Percentiles rank a stretch among this genome's conserved stretches.
Conservation (phyloP, 2,329 filamentous ascomycete species). For the Calonectria hawksworthii region DNA sequence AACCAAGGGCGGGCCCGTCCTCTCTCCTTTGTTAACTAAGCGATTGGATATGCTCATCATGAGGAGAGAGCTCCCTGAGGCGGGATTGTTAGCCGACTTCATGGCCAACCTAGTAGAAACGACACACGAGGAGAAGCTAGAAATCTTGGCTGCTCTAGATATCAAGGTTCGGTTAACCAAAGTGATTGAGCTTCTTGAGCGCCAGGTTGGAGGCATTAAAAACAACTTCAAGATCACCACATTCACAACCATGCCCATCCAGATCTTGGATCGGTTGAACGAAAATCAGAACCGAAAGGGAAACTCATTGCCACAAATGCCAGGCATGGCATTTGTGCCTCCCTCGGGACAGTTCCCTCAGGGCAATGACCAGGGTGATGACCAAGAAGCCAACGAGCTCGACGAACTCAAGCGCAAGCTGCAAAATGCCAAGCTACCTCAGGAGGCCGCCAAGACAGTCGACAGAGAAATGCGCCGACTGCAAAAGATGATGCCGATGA, state of each 20-base stretch:
- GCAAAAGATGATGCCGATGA: conserved; percentile 95
- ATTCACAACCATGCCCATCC: conserved; percentile 76
- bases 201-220: conserved; percentile 87
- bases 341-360: conserved; percentile 55
- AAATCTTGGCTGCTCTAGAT: conserved; percentile 85
- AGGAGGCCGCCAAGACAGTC: conserved; percentile 91
- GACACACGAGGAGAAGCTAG: conserved; percentile 90
- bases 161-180: conserved; percentile 83
- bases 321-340: conserved; percentile 54
- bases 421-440: conserved; percentile 82
- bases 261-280: conserved; percentile 69
- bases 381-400: conserved; percentile 89
- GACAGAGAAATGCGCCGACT: conserved; percentile 89
- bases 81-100: conserved; percentile 91
- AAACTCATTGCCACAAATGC: conserved; percentile 55
- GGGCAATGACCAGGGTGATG: conserved; percentile 69
- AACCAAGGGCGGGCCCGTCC: conserved; percentile 70
- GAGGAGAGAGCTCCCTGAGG: conserved; percentile 84
- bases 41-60: conserved; percentile 90
- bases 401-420: conserved; percentile 93
- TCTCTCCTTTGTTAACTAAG: conserved; percentile 88
- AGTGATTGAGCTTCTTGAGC: conserved; percentile 86
- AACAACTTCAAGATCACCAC: conserved; percentile 89
- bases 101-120: conserved; percentile 95
- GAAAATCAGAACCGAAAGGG: conserved; percentile 54